Evolutionary conservation across 768 basidiomycete species (phyloP), one percentile per base, ranked within the genome.

Genomic region (Tylopilus rubrobrunneus): DNA sequence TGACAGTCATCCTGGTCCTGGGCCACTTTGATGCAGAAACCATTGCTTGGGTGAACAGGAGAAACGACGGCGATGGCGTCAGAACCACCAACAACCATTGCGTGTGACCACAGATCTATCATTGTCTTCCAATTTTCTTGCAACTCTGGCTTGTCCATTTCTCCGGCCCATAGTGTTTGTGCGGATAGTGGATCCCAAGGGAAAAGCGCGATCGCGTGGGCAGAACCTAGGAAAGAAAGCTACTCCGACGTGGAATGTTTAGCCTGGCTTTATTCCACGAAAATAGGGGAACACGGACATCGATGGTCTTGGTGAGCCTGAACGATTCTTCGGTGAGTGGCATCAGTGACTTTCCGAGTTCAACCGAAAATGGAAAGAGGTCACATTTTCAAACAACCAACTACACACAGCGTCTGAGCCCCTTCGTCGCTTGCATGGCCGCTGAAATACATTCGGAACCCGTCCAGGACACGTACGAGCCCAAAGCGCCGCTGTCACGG

Each of bases 401-500:
- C 40, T 23, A 23, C 19, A 41, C 19, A 14, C 40, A 37, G n/a
- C 7, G 39, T 55, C 62, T 34, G 34, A 34, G 34, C 14, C 34
- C 34, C 14, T 49, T 52, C 54, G 34, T 41, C 51, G 55, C 49
- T 45, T 28, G 47, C 58, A 62, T 72, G 65, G 21, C 63, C 37
- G 53, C 69, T 48, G 59, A 53, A 51, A 23, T 53, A 54, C 44
- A 58, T 19, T 50, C 59, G 48, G 51, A 53, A 31, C 53, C 56
- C 50, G 52, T 56, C 36, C 60, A 58, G 52, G 59, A 48, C 28
- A 52, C 53, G 33, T 80, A 76, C 59, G 73, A 81, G 43, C 76
- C 80, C 33, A 86, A 82, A 60, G 72, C 81, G 17, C 66, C 83
- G 6, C 63, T 87, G 19, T 67, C 77, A 52, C 80, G 82, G 61